These are phyloP conservation scores for Hemerocallis citrina DNA, from an alignment of 106 monocot genomes.

Conservation along the genomic window DNA sequence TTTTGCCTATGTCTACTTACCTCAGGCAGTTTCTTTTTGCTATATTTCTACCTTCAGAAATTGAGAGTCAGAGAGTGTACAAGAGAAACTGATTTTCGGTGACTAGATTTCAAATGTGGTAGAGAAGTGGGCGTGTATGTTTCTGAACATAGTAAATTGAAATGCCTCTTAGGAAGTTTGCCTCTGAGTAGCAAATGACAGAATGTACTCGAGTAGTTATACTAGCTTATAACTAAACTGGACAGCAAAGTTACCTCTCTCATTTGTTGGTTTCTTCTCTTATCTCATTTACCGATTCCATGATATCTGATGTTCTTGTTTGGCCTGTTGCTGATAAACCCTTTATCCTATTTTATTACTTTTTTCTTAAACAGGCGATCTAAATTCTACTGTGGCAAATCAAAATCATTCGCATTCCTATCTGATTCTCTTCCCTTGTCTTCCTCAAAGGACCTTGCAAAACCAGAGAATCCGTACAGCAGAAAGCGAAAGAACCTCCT, in stretches of 20 bases:
- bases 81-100: no score
- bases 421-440: conserved; percentile 19
- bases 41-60: no score
- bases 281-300: neutral
- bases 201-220: no score
- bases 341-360: neutral
- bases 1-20: no score
- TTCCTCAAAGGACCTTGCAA: conserved; percentile 28
- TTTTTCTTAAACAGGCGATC: conserved; percentile 31
- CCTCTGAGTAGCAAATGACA: no score
- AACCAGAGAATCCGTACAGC: conserved; percentile 22
- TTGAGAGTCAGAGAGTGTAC: no score
- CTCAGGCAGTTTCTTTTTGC: no score
- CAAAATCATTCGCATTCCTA: conserved; percentile 44
- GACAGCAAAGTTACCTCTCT: neutral
- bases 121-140: no score
- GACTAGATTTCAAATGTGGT: no score
- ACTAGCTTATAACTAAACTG: neutral
- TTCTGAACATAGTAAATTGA: no score
- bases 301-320: neutral
- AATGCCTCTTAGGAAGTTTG: no score
- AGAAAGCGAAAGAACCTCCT: conserved; percentile 52
- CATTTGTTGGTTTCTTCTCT: neutral
- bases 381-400: conserved; percentile 50
- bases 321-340: neutral